Base-by-base conservation (phyloP, 2,329 filamentous ascomycete genomes). In the Ascochyta rabiei region DNA sequence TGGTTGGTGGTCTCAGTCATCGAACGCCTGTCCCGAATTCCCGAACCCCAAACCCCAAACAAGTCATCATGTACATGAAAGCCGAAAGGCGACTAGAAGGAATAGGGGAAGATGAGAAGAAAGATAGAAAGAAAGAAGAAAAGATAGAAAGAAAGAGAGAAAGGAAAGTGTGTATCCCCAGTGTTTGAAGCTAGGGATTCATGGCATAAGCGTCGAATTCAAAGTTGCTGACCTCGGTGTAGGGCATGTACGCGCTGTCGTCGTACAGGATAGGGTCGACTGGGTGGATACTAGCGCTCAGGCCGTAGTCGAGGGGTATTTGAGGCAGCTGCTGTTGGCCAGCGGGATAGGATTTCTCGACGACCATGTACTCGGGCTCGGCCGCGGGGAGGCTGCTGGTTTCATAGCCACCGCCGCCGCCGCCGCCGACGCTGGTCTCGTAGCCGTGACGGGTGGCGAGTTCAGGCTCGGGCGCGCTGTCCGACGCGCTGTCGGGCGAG, bases 181-280 rank as follows among this genome's bases (percentile, higher is more conserved):
- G 16, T 52, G 35, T 41, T 37, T 48, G n/a, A 55, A 63, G 62
- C 51, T 68, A 69, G 31, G 43, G 30, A n/a, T 39, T 26, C 40
- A 42, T 16, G 12, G 34, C n/a, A 23, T 55, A 56, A 7, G 67
- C 66, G 33, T 70, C 69, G 54, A 72, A 72, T 40, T 69, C 59
- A 24, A 71, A 72, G 30, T 51, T 61, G 49, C 47, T 60, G 41
- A 57, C 49, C n/a, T 63, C 53, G 34, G 44, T 55, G 34, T 67
- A 66, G 24, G 52, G 33, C 35, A 57, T 39, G 53, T 67, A 69
- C 18, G 59, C 50, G 10, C 57, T 48, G 24, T 57, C 44, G 44
- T 63, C 57, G 43, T 59, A 60, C 55, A 60, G 59, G 47, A 66
- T 57, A 2, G 50, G 39, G 15, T 69, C 63, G 56, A 49, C 54